Evolutionary conservation across 768 basidiomycete genomes (phyloP).

Genomic region (Asterophora lycoperdoides): DNA sequence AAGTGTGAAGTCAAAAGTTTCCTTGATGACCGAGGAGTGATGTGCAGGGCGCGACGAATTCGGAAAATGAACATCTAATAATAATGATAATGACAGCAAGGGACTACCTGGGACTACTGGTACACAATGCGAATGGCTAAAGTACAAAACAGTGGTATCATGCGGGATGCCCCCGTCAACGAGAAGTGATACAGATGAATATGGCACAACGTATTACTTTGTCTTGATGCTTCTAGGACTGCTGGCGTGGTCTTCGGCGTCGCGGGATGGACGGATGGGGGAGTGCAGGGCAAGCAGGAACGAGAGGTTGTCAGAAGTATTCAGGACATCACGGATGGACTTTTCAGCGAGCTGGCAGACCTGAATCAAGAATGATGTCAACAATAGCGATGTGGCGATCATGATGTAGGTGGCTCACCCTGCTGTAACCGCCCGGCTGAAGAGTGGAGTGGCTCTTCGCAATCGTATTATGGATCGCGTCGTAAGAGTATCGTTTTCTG

Average conservation of each 20-base stretch:
- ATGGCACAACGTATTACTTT: conserved; percentile 21
- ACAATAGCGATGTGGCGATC: background rate
- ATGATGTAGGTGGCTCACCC: conserved; percentile 28
- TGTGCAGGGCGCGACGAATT: background rate
- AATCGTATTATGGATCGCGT: conserved; percentile 79
- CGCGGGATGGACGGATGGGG: conserved; percentile 26
- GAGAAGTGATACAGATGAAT: conserved; percentile 13
- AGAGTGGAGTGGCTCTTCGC: conserved; percentile 62
- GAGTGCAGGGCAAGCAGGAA: conserved; percentile 63
- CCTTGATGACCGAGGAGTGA: background rate
- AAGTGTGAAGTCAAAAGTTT: background rate
- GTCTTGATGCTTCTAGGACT: conserved; percentile 39
- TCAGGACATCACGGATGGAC: conserved; percentile 66
- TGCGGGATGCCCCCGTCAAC: conserved; percentile 10
- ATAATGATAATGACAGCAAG: conserved; percentile 13
- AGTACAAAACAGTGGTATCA: conserved; percentile 14
- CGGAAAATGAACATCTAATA: conserved; percentile 7
- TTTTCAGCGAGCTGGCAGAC: conserved; percentile 67
- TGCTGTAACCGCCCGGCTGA: conserved; percentile 48
- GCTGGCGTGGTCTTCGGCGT: conserved; percentile 28
- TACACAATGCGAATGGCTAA: conserved; percentile 16
- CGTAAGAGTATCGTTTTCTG: conserved; percentile 73
- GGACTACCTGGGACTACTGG: conserved; percentile 1
- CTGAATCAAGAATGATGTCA: conserved; percentile 28
- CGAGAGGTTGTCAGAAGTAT: conserved; percentile 62